Conservation (phyloP, 2,329 filamentous ascomycete species). For the Mariannaea elegans region DNA sequence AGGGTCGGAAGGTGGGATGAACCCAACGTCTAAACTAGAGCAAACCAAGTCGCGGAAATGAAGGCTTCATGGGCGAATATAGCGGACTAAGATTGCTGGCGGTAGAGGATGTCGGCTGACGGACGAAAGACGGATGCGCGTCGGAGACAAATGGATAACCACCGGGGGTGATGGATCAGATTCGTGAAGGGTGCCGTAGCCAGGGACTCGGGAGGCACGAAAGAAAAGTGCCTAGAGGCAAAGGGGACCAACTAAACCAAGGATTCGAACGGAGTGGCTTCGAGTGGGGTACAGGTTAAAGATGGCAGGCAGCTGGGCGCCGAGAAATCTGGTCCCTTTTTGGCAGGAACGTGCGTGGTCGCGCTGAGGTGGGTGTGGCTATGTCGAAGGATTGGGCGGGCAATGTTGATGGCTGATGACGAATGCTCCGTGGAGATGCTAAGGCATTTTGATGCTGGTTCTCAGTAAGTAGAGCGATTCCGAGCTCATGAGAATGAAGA, state of each 20-base stretch:
- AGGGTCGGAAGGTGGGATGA: neutral
- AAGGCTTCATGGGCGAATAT: neutral
- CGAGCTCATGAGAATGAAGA: too few relatives aligned
- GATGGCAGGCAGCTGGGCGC: constrained; percentile 22
- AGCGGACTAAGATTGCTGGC: neutral
- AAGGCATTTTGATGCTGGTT: neutral
- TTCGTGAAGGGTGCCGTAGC: constrained; percentile 30
- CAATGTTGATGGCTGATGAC: neutral
- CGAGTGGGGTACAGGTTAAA: constrained; percentile 20
- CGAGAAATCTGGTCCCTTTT: constrained; percentile 19
- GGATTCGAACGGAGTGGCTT: constrained; percentile 7
- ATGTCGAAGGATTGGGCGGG: neutral
- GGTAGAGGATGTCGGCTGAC: neutral
- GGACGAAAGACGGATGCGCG: constrained; percentile 11
- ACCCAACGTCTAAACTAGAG: neutral
- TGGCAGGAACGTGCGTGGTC: constrained; percentile 4
- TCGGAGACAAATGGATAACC: constrained; percentile 12
- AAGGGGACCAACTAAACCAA: constrained; percentile 3
- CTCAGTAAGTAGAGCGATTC: neutral
- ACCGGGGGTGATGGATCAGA: constrained; percentile 17
- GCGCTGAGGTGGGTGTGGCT: neutral
- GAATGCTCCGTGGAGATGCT: neutral
- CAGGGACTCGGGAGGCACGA: constrained; percentile 19
- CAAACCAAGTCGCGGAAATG: neutral
- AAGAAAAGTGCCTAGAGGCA: neutral